These are phyloP conservation scores for Tolypocladium guangdongense DNA, from an alignment of 2,329 filamentous ascomycete genomes.

Conservation along the genomic window DNA sequence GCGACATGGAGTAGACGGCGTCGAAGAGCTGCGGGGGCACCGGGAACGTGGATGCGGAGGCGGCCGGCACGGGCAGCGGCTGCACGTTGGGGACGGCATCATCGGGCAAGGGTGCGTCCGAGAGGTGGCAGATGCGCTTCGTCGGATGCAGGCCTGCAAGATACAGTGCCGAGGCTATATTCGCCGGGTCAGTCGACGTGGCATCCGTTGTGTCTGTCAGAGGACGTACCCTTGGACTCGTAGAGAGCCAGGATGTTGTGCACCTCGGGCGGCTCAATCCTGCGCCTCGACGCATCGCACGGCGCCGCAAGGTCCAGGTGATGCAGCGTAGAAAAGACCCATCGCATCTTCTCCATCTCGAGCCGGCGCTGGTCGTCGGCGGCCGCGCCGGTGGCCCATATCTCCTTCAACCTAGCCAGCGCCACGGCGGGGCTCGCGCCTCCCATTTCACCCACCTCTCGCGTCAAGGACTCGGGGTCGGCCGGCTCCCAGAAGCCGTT, in stretches of 20 bases:
- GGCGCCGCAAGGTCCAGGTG: constrained; percentile 25
- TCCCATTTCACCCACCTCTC: constrained; percentile 5
- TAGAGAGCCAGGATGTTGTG: constrained; percentile 36
- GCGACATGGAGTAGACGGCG: constrained; percentile 38
- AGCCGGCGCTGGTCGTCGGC: constrained; percentile 1
- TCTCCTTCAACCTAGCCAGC: constrained; percentile 7
- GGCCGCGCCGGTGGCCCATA: not conserved
- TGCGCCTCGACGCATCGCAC: not conserved
- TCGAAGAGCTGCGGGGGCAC: constrained; percentile 33
- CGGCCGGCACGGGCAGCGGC: constrained; percentile 26
- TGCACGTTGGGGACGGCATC: constrained; percentile 27
- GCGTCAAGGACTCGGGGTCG: not conserved
- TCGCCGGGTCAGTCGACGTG: not conserved
- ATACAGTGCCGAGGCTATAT: constrained; percentile 37
- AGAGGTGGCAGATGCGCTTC: constrained; percentile 34
- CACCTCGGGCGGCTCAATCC: not conserved
- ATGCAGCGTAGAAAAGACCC: constrained; percentile 49
- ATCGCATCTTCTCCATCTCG: constrained; percentile 22
- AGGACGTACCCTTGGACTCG: constrained; percentile 34
- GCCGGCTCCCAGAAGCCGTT: not conserved
- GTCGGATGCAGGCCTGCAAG: constrained; percentile 32
- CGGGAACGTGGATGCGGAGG: constrained; percentile 23
- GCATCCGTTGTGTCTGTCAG: not conserved
- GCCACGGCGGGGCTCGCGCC: constrained; percentile 4
- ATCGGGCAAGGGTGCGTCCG: constrained; percentile 27